Conservation (phyloP, 805 yeast species). For the Saccharomycopsis fodiens region DNA sequence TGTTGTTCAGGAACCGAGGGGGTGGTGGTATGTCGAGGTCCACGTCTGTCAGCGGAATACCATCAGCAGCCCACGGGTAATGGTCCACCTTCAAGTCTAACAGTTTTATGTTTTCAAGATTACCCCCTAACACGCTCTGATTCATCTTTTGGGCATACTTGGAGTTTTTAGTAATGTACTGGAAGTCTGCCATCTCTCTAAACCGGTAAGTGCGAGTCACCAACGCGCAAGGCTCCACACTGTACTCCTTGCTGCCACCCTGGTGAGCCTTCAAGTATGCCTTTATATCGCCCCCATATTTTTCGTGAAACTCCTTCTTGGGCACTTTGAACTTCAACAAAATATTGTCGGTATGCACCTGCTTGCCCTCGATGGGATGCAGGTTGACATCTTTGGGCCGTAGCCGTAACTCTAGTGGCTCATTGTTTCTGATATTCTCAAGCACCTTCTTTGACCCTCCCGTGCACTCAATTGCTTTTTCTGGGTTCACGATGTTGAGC, state of each 20-base stretch:
- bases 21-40: slow-evolving; percentile 75
- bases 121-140: slow-evolving; percentile 35
- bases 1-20: slow-evolving; percentile 68
- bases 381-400: slow-evolving; percentile 30
- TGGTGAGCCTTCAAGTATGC: slow-evolving; percentile 18
- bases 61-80: slow-evolving; percentile 19
- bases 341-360: slow-evolving; percentile 23
- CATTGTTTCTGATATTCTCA: slow-evolving; percentile 32
- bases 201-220: slow-evolving; percentile 66
- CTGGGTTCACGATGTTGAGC: slow-evolving; percentile 52
- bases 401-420: slow-evolving; percentile 26
- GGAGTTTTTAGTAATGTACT: slow-evolving; percentile 54
- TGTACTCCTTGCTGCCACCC: slow-evolving; percentile 34
- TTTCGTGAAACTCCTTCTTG: slow-evolving; percentile 20
- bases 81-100: slow-evolving; percentile 27
- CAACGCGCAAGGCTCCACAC: slow-evolving; percentile 56
- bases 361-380: slow-evolving; percentile 23
- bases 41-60: slow-evolving; percentile 19
- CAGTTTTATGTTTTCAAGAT: slow-evolving; percentile 33
- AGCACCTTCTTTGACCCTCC: slow-evolving; percentile 49
- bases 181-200: slow-evolving; percentile 85
- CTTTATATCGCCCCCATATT: slow-evolving; percentile 16
- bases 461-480: slow-evolving; percentile 57
- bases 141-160: slow-evolving; percentile 36
- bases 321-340: slow-evolving; percentile 25